Conservation (phyloP, 495 filamentous ascomycete species). For the Haplographium delicatum region DNA sequence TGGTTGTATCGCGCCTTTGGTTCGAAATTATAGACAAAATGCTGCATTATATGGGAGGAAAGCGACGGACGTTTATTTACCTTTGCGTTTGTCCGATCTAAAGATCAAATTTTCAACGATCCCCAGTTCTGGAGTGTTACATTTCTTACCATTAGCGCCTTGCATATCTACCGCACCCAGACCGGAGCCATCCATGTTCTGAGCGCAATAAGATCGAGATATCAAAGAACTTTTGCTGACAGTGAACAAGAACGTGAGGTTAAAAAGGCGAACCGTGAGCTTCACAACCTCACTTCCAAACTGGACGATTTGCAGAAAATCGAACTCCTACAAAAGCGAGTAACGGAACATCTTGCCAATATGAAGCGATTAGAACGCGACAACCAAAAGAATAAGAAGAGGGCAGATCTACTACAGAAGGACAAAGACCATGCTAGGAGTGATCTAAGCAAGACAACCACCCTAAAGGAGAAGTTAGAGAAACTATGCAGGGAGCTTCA, state of each 20-base stretch:
- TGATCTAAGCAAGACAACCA: conserved; percentile 80
- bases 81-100: too few species aligned
- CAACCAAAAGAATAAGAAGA: conserved; percentile 91
- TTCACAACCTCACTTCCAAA: conserved; percentile 72
- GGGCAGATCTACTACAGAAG: conserved; percentile 90
- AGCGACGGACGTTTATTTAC: too few species aligned
- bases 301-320: conserved; percentile 71
- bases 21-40: not conserved
- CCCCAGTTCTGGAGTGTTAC: too few species aligned
- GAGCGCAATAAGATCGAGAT: not conserved
- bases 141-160: too few species aligned
- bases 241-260: conserved; percentile 61
- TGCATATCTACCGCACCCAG: too few species aligned
- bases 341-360: conserved; percentile 81
- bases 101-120: too few species aligned
- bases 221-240: conserved; percentile 3
- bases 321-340: conserved; percentile 84
- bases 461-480: conserved; percentile 89
- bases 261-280: conserved; percentile 87
- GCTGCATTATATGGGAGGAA: too few species aligned
- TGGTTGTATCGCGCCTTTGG: too few species aligned
- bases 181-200: too few species aligned
- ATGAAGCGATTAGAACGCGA: conserved; percentile 95
- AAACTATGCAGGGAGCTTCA: conserved; percentile 90
- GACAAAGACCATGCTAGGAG: conserved; percentile 85